A percentile compares a stretch with the other conserved stretches of the same genome.
Conservation (phyloP, 768 basidiomycete genomes). For the Sporobolomyces roseus region DNA sequence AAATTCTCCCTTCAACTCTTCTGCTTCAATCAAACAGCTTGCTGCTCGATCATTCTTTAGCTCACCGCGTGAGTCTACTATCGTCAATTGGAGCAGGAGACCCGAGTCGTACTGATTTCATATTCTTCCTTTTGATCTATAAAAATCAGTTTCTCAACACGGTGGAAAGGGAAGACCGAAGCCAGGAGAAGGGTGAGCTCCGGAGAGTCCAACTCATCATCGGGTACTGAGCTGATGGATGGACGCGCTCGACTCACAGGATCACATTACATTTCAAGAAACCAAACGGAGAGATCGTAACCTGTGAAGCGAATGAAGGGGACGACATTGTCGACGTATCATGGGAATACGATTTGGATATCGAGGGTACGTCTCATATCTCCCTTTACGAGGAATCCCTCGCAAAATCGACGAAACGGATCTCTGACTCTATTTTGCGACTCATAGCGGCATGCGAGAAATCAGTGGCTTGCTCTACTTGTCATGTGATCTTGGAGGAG, state of each 20-base stretch:
- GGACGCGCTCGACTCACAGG: no score
- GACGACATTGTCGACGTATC: constrained; percentile 87
- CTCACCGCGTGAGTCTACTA: not conserved
- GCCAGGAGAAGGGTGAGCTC: constrained; percentile 68
- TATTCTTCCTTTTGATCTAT: not conserved
- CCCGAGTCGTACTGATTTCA: not conserved
- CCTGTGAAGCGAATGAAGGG: constrained; percentile 86
- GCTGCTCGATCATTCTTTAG: not conserved
- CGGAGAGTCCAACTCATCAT: no score
- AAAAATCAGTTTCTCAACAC: constrained; percentile 49
- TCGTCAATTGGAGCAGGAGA: no score
- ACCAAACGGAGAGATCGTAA: constrained; percentile 74
- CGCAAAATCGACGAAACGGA: not conserved
- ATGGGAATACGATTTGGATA: constrained; percentile 90
- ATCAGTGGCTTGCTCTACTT: constrained; percentile 94
- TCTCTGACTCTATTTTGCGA: constrained; percentile 1
- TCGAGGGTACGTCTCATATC: constrained; percentile 67
- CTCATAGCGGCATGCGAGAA: constrained; percentile 86
- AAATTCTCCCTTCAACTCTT: not conserved
- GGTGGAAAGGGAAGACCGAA: constrained; percentile 60
- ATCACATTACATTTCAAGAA: constrained; percentile 88
- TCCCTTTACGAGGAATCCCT: no score
- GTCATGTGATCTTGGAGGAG: constrained; percentile 80
- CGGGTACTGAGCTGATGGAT: no score
- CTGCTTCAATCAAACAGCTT: not conserved